A percentile compares a stretch with the other conserved stretches of the same genome.
phyloP scores from a whole-genome alignment of 2,329 filamentous ascomycete genomes.

The Colletotrichum sidae region DNA sequence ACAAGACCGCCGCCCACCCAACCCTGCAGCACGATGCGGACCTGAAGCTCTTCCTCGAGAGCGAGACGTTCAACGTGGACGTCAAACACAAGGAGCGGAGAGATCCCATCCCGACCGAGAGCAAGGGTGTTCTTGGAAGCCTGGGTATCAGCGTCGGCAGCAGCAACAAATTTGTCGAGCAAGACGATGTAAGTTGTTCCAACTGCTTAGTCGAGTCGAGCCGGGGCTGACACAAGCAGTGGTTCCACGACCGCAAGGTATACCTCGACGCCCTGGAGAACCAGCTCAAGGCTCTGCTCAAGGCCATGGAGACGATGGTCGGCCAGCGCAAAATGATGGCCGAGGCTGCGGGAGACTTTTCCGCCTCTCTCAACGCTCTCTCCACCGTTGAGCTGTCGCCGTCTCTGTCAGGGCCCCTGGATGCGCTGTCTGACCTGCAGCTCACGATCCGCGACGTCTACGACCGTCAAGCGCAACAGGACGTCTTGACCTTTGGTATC shows the following conservation, averaged over 20 bases:
- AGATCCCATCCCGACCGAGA: constrained; percentile 87
- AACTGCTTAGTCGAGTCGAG: background rate
- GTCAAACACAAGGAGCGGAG: constrained; percentile 97
- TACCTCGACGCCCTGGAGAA: constrained; percentile 95
- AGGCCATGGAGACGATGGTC: constrained; percentile 94
- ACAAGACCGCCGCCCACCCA: constrained; percentile 91
- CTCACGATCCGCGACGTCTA: constrained; percentile 95
- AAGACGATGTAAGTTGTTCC: constrained; percentile 81
- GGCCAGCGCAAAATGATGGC: constrained; percentile 92
- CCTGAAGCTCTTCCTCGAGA: constrained; percentile 96
- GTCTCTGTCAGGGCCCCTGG: constrained; percentile 86
- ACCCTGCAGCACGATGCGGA: constrained; percentile 93
- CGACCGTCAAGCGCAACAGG: constrained; percentile 95
- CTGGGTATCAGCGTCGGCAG: constrained; percentile 83
- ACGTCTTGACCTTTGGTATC: constrained; percentile 94
- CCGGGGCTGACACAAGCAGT: constrained; percentile 61
- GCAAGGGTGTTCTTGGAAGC: constrained; percentile 91
- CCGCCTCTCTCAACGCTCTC: constrained; percentile 89
- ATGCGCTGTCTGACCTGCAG: constrained; percentile 92
- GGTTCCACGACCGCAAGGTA: constrained; percentile 96
- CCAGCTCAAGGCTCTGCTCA: constrained; percentile 89
- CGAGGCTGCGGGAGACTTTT: constrained; percentile 94
- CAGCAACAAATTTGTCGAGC: constrained; percentile 92
- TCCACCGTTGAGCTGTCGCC: constrained; percentile 94
- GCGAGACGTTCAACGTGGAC: constrained; percentile 94